phyloP scores from a whole-genome alignment of 805 yeast genomes.

The Candida xyloterini region DNA sequence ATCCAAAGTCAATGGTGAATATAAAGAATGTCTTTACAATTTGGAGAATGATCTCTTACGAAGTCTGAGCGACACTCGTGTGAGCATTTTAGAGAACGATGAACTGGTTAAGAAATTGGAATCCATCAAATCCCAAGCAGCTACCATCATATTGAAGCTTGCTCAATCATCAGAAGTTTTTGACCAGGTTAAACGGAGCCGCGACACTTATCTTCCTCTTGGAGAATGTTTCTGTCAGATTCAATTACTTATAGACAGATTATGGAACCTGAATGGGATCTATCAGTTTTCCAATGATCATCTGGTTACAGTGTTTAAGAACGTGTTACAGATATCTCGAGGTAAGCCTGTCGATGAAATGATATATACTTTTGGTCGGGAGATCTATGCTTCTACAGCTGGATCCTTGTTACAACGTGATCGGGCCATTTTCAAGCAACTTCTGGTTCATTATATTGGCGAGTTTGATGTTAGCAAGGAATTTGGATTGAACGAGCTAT shows the following conservation, averaged over 20 bases:
- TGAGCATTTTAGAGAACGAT: conserved; percentile 67
- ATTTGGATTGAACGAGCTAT: conserved; percentile 29
- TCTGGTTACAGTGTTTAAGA: conserved; percentile 35
- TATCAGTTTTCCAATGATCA: conserved; percentile 58
- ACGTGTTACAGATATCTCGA: conserved; percentile 19
- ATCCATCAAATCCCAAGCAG: conserved; percentile 59
- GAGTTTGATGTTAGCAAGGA: conserved; percentile 11
- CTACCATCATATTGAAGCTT: conserved; percentile 50
- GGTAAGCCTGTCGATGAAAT: conserved; percentile 32
- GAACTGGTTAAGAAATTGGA: conserved; percentile 59
- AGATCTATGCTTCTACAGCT: conserved; percentile 43
- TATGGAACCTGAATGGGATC: conserved; percentile 43
- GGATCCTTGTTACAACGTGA: conserved; percentile 46
- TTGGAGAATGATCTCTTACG: conserved; percentile 60
- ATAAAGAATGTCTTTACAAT: conserved; percentile 46
- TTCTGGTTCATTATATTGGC: conserved; percentile 22
- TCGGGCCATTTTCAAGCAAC: conserved; percentile 41
- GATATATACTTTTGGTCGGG: conserved; percentile 40
- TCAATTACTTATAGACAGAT: conserved; percentile 43
- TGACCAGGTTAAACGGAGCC: conserved; percentile 46
- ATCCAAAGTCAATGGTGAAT: conserved; percentile 55
- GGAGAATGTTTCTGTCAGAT: conserved; percentile 54
- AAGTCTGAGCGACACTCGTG: conserved; percentile 53
- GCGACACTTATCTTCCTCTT: conserved; percentile 48
- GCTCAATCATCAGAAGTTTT: conserved; percentile 54